Conservation (phyloP, 768 basidiomycete genomes). For the Tricholoma furcatifolium region DNA sequence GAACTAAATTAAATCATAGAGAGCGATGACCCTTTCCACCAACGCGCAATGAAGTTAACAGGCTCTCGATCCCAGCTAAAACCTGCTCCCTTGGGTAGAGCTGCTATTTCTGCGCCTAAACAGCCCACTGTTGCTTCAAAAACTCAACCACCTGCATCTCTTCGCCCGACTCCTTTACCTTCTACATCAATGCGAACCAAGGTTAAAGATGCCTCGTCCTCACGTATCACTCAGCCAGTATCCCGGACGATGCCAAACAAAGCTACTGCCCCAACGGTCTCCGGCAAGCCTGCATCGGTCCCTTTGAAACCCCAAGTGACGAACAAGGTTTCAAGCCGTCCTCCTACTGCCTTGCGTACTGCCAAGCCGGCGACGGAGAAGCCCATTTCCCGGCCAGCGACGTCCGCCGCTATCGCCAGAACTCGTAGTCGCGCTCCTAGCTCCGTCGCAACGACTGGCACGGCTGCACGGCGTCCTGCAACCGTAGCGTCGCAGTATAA, state of each 20-base stretch:
- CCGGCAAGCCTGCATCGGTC: not conserved
- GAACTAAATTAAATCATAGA: slow-evolving; percentile 12
- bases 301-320: not conserved
- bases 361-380: not conserved
- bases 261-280: not conserved
- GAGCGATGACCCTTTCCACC: slow-evolving; percentile 29
- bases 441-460: not conserved
- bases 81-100: not conserved
- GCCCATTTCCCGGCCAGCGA: slow-evolving; percentile 6
- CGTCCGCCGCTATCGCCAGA: not conserved
- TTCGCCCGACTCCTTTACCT: not conserved
- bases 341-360: not conserved
- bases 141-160: not conserved
- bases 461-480: slow-evolving; percentile 5
- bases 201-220: not conserved
- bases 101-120: not conserved
- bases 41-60: slow-evolving; percentile 1
- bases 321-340: not conserved
- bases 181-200: too few species aligned
- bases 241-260: too few species aligned
- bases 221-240: not conserved
- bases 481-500: slow-evolving; percentile 13
- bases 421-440: slow-evolving; percentile 4
- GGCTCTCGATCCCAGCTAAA: not conserved
- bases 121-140: not conserved